Evolutionary conservation across 2,329 filamentous ascomycete genomes (phyloP).

Genomic region (Cadophora sp.): DNA sequence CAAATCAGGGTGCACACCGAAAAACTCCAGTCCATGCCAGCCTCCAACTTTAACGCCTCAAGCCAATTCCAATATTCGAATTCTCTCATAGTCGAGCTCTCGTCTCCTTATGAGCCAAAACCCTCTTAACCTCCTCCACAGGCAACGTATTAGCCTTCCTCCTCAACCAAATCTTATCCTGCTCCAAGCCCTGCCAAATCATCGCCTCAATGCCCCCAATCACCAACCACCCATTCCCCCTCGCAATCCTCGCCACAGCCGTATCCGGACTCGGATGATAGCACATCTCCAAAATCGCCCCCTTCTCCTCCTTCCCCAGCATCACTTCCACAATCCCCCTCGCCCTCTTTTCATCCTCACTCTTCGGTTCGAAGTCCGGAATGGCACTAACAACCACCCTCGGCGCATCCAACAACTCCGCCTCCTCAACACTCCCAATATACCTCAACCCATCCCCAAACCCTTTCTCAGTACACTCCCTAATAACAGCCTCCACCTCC

Average conservation of each 20-base stretch:
- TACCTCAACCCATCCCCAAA: conserved; percentile 67
- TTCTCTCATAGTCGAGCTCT: conserved; percentile 12
- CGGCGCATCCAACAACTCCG: conserved; percentile 61
- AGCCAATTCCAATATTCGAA: background rate
- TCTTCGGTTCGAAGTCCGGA: conserved; percentile 76
- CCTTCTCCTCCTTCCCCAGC: conserved; percentile 47
- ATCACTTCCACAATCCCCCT: conserved; percentile 51
- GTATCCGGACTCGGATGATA: conserved; percentile 43
- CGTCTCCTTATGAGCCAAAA: conserved; percentile 48
- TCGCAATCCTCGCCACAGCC: conserved; percentile 34
- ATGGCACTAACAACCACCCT: conserved; percentile 77
- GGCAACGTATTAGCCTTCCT: conserved; percentile 67
- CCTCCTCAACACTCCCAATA: conserved; percentile 67
- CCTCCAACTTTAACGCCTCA: background rate
- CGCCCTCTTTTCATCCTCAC: conserved; percentile 65
- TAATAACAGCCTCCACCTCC: conserved; percentile 72
- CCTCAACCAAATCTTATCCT: conserved; percentile 53
- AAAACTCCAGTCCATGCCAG: no score
- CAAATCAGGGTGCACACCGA: background rate
- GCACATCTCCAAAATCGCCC: conserved; percentile 44
- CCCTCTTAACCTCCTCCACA: conserved; percentile 62
- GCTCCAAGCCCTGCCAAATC: conserved; percentile 45
- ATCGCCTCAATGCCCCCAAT: conserved; percentile 42
- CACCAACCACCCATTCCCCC: conserved; percentile 36
- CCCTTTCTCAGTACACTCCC: conserved; percentile 65